Percentiles rank a stretch among this genome's conserved stretches.
phyloP scores from a whole-genome alignment of 306 rosid genomes.

The Dalbergia cochinchinensis region DNA sequence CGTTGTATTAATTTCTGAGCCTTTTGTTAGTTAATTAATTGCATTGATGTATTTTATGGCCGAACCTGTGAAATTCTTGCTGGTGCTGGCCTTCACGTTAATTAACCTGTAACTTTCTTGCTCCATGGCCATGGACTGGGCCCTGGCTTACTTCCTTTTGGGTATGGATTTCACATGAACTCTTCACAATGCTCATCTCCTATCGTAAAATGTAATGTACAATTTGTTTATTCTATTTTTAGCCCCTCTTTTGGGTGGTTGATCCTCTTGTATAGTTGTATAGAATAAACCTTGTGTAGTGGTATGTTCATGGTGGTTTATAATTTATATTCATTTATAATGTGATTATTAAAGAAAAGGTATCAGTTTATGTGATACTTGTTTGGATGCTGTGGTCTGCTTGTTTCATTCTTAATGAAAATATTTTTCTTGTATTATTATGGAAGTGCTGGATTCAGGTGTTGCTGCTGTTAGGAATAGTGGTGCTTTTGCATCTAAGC shows the following conservation, averaged over 20 bases:
- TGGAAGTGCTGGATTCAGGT: constrained; percentile 5
- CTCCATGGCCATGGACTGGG: not conserved
- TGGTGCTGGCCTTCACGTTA: not conserved
- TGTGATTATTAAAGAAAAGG: not conserved
- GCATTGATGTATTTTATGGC: not conserved
- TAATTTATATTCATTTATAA: not conserved
- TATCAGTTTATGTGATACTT: too few relatives aligned
- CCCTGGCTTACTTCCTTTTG: constrained; percentile 31
- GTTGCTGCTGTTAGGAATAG: constrained; percentile 1
- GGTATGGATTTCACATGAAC: constrained; percentile 11
- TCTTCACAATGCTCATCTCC: constrained; percentile 13
- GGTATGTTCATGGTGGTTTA: constrained; percentile 4
- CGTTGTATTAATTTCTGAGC: constrained; percentile 13
- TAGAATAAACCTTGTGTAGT: not conserved
- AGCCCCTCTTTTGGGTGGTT: not conserved
- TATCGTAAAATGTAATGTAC: constrained; percentile 2
- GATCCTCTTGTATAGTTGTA: not conserved
- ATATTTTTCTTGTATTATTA: not conserved
- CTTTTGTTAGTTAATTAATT: not conserved
- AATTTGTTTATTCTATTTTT: constrained; percentile 24
- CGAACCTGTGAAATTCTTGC: not conserved
- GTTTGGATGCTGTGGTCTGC: not conserved
- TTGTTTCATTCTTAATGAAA: constrained; percentile 1
- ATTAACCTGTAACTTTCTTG: constrained; percentile 17
- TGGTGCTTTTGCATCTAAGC: constrained; percentile 14